Base-by-base conservation (phyloP, 768 basidiomycete genomes). In the Hygrophorus russula region DNA sequence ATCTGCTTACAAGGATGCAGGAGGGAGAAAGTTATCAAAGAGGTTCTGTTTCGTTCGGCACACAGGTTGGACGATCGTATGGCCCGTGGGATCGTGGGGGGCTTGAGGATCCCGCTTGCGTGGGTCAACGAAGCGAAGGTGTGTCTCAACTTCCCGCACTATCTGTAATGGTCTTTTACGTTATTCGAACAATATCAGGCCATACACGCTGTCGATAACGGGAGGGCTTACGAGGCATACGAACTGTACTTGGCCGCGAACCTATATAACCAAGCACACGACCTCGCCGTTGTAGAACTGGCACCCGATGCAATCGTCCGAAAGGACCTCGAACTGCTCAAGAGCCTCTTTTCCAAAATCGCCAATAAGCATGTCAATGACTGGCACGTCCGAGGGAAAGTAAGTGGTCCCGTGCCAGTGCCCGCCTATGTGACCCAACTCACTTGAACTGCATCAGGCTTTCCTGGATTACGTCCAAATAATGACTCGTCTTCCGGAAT, bases 51-150 rank as follows among this genome's bases (percentile, higher is more conserved):
- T 11, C 76, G 92, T 5, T 78, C 74, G 3, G 83, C 80, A 0
- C 63, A 71, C 4, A 71, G 63, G 42, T 56, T 88, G 7, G 78
- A 87, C 52, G 81, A 82, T 40, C 86, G 82, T 82, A 74, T 73
- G 62, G 74, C 70, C 12, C 71, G 78, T 13, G 85, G 82, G 13
- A 64, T 87, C 8, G 70, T 80, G 2, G 81, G 82, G 3, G 86
- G 79, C 53, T 63, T 96, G 24, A 80, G 81, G 50, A 73, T 98
- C 27, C 96, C 96, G 0, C 61, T 75, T 41, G 60, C 74, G 4
- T 99, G 94, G 93, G 72, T 97, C n/a, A 74, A 82, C 31, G 88
- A 93, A 56, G 86, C 91, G 9, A 84, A 86, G 74, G 90, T 88
- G 36, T 45, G 62, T 37, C n/a, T n/a, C n/a, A n/a, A n/a, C n/a